These are phyloP conservation scores for Kodamaea ohmeri DNA, from an alignment of 1,139 yeast genomes.

Conservation along the genomic window DNA sequence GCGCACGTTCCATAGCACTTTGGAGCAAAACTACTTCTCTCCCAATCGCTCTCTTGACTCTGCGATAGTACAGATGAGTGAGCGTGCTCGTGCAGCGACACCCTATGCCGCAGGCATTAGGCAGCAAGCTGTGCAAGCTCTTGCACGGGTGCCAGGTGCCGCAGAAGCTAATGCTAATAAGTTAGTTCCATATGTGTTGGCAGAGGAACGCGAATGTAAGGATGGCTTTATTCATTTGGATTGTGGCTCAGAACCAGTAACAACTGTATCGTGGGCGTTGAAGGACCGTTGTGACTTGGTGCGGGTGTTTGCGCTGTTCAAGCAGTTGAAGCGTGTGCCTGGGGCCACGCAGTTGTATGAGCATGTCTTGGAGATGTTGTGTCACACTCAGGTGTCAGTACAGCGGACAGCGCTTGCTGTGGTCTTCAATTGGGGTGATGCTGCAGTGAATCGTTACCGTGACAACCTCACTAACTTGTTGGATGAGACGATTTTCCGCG, in stretches of 20 bases:
- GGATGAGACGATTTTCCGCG: slow-evolving; percentile 82
- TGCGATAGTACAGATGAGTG: slow-evolving; percentile 38
- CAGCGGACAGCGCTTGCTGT: slow-evolving; percentile 76
- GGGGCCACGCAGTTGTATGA: slow-evolving; percentile 52
- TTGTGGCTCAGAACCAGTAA: slow-evolving; percentile 16
- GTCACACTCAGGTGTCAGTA: slow-evolving; percentile 59
- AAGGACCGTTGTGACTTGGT: slow-evolving; percentile 64
- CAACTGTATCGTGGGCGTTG: slow-evolving; percentile 46
- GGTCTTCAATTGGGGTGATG: slow-evolving; percentile 65
- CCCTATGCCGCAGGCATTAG: slow-evolving; percentile 42
- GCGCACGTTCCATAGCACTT: slow-evolving; percentile 23
- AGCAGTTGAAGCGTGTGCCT: slow-evolving; percentile 54
- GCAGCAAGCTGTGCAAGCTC: slow-evolving; percentile 47
- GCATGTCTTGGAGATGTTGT: slow-evolving; percentile 54
- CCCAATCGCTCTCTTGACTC: slow-evolving; percentile 22
- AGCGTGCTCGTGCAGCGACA: slow-evolving; percentile 31
- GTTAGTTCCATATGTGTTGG: slow-evolving; percentile 56
- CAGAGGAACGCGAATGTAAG: slow-evolving; percentile 11
- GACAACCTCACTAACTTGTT: slow-evolving; percentile 73
- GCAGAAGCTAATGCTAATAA: slow-evolving; percentile 62
- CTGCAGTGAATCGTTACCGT: slow-evolving; percentile 56
- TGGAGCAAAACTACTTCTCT: slow-evolving; percentile 21
- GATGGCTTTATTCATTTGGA: slow-evolving; percentile 27
- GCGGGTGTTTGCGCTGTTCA: slow-evolving; percentile 63
- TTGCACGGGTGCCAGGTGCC: slow-evolving; percentile 55